Evolutionary conservation across 1,139 yeast genomes (phyloP).

Genomic region (Chernovozyma aurita): DNA sequence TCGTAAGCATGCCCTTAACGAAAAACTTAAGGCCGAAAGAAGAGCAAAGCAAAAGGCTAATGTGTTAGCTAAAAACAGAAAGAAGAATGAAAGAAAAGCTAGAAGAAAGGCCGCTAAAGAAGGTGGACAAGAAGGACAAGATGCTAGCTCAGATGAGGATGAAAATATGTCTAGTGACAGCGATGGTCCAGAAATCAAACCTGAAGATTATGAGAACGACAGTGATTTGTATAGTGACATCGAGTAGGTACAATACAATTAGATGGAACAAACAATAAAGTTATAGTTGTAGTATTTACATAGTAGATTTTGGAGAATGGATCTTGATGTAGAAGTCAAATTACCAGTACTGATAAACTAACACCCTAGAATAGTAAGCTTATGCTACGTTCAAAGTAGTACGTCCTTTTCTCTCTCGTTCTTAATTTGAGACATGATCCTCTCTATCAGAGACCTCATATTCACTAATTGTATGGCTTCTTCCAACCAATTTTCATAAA

Average conservation of each 20-base stretch:
- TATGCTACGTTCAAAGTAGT: no score
- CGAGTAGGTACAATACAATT: conserved; percentile 18
- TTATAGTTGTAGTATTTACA: conserved; percentile 4
- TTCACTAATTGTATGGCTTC: conserved; percentile 24
- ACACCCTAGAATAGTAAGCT: no score
- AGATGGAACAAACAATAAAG: conserved; percentile 6
- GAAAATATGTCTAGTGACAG: conserved; percentile 16
- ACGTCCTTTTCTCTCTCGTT: neutral
- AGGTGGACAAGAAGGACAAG: conserved; percentile 25
- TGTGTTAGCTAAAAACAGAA: conserved; percentile 71
- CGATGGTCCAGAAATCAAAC: conserved; percentile 33
- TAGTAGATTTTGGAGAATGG: conserved; percentile 1
- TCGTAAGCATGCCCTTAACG: conserved; percentile 58
- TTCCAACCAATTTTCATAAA: conserved; percentile 28
- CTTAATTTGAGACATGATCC: neutral
- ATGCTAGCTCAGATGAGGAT: conserved; percentile 14
- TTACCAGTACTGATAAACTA: no score
- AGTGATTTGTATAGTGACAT: conserved; percentile 46
- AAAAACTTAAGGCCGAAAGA: conserved; percentile 64
- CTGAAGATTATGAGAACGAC: conserved; percentile 46
- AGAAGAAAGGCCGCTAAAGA: conserved; percentile 62
- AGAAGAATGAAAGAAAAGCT: conserved; percentile 66
- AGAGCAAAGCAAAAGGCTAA: conserved; percentile 76
- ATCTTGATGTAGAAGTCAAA: neutral
- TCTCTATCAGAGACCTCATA: conserved; percentile 18